Percentiles rank a stretch among this genome's conserved stretches.
These are phyloP conservation scores for Pseudopyrenochaeta lycopersici DNA, from an alignment of 2,329 filamentous ascomycete species.

Conservation along the genomic window DNA sequence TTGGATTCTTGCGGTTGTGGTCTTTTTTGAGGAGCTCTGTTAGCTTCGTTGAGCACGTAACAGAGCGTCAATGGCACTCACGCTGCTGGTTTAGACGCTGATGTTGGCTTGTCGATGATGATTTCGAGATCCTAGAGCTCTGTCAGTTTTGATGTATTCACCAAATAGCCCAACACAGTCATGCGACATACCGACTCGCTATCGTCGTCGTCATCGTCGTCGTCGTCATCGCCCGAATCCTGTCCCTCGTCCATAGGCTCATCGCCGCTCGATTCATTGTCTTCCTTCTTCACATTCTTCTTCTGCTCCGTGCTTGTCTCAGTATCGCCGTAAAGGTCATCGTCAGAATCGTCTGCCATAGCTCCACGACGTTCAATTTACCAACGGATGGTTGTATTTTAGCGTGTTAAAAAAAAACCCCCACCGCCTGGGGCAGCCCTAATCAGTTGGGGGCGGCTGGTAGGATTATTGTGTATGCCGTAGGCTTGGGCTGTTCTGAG, in stretches of 20 bases:
- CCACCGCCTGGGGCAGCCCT: no score
- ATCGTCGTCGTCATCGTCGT: constrained; percentile 57
- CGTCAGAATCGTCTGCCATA: constrained; percentile 63
- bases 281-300: constrained; percentile 36
- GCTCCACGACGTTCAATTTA: constrained; percentile 5
- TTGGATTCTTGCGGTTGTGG: constrained; percentile 42
- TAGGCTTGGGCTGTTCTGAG: not conserved
- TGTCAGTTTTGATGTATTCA: constrained; percentile 33
- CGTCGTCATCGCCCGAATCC: constrained; percentile 56
- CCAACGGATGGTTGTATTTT: no score
- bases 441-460: no score
- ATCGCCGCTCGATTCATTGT: constrained; percentile 47
- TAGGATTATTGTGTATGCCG: not conserved
- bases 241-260: constrained; percentile 57
- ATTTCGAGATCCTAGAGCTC: constrained; percentile 60
- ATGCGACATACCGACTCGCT: constrained; percentile 51
- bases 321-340: constrained; percentile 60
- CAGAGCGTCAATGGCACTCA: constrained; percentile 25
- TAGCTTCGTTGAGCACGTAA: constrained; percentile 14
- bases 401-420: no score
- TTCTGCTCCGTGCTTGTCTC: constrained; percentile 33
- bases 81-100: constrained; percentile 49
- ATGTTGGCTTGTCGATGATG: constrained; percentile 59
- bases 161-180: not conserved
- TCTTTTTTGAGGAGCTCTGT: constrained; percentile 28